Evolutionary conservation across 768 basidiomycete genomes (phyloP).

Genomic region (Hemileccinum rubropunctum): DNA sequence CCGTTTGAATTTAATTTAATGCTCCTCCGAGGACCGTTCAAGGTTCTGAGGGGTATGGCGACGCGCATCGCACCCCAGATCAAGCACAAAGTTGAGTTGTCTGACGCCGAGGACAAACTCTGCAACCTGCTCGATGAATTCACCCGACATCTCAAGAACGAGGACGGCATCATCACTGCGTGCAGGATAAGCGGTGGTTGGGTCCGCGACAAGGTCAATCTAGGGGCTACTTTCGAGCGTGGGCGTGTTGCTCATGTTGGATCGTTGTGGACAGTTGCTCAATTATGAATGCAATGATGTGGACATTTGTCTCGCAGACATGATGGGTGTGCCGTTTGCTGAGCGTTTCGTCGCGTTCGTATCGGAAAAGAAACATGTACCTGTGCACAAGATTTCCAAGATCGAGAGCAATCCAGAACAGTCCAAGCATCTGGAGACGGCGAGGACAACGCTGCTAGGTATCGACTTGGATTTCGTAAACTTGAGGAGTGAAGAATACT

Average conservation of each 20-base stretch:
- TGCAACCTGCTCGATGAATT: conserved; percentile 83
- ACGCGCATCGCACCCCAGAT: conserved; percentile 31
- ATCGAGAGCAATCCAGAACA: conserved; percentile 95
- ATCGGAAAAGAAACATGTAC: conserved; percentile 25
- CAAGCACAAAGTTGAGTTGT: conserved; percentile 50
- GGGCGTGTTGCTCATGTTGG: conserved; percentile 12
- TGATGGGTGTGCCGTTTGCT: conserved; percentile 91
- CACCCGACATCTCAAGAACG: conserved; percentile 50
- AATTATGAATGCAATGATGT: conserved; percentile 84
- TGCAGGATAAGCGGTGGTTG: conserved; percentile 97
- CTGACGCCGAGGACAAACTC: conserved; percentile 63
- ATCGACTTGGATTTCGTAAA: conserved; percentile 93
- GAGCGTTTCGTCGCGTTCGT: conserved; percentile 65
- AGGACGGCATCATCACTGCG: conserved; percentile 52
- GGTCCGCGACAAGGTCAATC: conserved; percentile 93
- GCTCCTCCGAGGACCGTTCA: not conserved
- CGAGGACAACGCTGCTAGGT: conserved; percentile 75
- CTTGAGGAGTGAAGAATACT: conserved; percentile 89
- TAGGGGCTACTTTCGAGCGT: conserved; percentile 3
- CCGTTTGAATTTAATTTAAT: conserved; percentile 22
- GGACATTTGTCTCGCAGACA: conserved; percentile 84
- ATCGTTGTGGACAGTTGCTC: conserved; percentile 56
- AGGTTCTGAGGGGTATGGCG: conserved; percentile 27
- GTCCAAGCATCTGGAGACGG: conserved; percentile 97
- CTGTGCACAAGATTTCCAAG: conserved; percentile 61